These are phyloP conservation scores for Carpinus fangiana DNA, from an alignment of 306 rosid genomes.

Conservation along the genomic window DNA sequence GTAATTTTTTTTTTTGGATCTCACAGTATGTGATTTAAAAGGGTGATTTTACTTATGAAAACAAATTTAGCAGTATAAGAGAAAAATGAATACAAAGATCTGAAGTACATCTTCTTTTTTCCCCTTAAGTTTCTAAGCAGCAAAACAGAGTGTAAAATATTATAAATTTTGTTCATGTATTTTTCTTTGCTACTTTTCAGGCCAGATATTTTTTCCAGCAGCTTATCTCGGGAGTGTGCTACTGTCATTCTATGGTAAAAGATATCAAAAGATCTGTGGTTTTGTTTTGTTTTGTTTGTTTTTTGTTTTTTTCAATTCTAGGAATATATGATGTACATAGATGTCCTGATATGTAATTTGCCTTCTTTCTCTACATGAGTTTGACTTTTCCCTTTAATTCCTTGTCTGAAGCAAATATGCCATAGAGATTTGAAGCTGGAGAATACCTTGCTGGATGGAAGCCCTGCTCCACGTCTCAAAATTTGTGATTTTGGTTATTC, in stretches of 20 bases:
- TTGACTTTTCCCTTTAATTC: conserved; percentile 14
- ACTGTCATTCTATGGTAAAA: conserved; percentile 75
- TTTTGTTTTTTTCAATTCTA: neutral
- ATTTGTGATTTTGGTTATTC: conserved; percentile 92
- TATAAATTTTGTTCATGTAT: conserved; percentile 17
- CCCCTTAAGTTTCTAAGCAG: conserved; percentile 5
- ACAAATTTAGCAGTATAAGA: neutral
- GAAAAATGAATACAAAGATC: conserved; percentile 2
- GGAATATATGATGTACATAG: neutral
- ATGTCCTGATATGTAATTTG: conserved; percentile 12
- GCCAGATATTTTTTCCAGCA: conserved; percentile 94
- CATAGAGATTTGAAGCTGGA: conserved; percentile 87
- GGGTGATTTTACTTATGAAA: neutral
- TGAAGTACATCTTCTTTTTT: neutral
- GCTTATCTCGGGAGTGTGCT: conserved; percentile 87
- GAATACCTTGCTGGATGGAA: conserved; percentile 81
- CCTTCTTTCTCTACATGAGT: conserved; percentile 5
- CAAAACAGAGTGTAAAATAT: conserved; percentile 13
- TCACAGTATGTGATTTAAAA: neutral
- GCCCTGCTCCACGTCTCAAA: conserved; percentile 87
- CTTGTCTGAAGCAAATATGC: conserved; percentile 70
- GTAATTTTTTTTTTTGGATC: neutral
- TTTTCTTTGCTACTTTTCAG: conserved; percentile 39
- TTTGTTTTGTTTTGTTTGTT: neutral
- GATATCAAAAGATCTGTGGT: neutral